A percentile compares a stretch with the other conserved stretches of the same genome.
Conservation (phyloP, 1,284 basidiomycete species). For the Phellopilus nigrolimitatus region DNA sequence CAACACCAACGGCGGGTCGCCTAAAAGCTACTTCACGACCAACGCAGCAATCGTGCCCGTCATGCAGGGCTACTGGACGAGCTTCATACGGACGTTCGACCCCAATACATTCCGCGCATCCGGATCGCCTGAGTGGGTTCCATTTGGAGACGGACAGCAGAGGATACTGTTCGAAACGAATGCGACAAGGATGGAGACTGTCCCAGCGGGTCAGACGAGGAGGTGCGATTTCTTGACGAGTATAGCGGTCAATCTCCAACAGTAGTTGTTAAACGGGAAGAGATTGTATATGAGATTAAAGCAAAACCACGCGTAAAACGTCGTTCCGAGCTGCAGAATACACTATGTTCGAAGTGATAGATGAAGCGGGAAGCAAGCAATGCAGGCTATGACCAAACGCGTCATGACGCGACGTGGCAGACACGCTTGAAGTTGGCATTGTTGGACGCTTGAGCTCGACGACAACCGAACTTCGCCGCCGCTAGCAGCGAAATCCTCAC, state of each 20-base stretch:
- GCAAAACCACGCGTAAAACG: no score
- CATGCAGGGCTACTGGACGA: slow-evolving; percentile 23
- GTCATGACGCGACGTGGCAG: slow-evolving; percentile 24
- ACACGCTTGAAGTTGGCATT: no score
- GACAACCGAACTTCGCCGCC: neutral
- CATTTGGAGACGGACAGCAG: slow-evolving; percentile 11
- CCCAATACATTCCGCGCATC: slow-evolving; percentile 15
- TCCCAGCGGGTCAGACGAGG: slow-evolving; percentile 19
- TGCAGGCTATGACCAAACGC: no score
- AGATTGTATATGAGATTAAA: neutral
- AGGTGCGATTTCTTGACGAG: slow-evolving; percentile 22
- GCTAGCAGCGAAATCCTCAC: neutral
- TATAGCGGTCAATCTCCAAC: slow-evolving; percentile 19
- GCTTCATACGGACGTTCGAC: slow-evolving; percentile 22
- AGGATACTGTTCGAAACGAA: slow-evolving; percentile 23
- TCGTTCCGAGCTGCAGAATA: no score
- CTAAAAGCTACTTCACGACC: slow-evolving; percentile 19
- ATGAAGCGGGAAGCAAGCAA: no score
- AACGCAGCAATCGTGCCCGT: slow-evolving; percentile 21
- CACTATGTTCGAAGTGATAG: no score
- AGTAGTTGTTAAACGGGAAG: slow-evolving; percentile 7
- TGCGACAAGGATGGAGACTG: slow-evolving; percentile 22
- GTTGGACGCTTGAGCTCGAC: neutral
- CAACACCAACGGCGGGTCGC: slow-evolving; percentile 19
- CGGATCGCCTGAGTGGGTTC: slow-evolving; percentile 18